Conservation (phyloP, 2,329 filamentous ascomycete species). For the Salinomyces thailandicus region DNA sequence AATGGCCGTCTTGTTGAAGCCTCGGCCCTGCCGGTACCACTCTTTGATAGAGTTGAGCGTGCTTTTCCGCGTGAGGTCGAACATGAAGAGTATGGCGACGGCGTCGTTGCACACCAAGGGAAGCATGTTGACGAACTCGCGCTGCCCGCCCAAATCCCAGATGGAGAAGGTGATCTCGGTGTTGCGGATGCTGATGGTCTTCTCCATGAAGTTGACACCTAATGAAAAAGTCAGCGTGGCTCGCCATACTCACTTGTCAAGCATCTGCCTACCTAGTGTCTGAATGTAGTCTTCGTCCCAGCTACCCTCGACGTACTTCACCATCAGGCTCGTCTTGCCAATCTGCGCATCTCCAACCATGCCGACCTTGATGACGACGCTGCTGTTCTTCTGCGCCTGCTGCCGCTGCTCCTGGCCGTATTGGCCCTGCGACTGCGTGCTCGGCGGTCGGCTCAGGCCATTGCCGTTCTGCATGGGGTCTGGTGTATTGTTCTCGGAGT, state of each 20-base stretch:
- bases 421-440: slow-evolving; percentile 21
- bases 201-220: slow-evolving; percentile 99
- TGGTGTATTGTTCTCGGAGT: slow-evolving; percentile 32
- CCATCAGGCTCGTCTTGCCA: slow-evolving; percentile 97
- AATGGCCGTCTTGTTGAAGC: slow-evolving; percentile 99
- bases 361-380: slow-evolving; percentile 96
- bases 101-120: slow-evolving; percentile 99
- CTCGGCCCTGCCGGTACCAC: slow-evolving; percentile 94
- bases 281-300: slow-evolving; percentile 99
- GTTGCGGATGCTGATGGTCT: slow-evolving; percentile 98
- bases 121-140: slow-evolving; percentile 99
- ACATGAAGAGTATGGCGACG: slow-evolving; percentile 98
- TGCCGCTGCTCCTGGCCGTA: slow-evolving; percentile 27
- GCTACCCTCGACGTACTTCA: slow-evolving; percentile 98
- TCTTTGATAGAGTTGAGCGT: slow-evolving; percentile 99
- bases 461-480: slow-evolving; percentile 25
- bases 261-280: slow-evolving; percentile 58
- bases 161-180: slow-evolving; percentile 99
- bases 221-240: background rate
- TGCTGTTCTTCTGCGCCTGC: slow-evolving; percentile 40
- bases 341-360: slow-evolving; percentile 99
- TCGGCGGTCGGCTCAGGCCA: slow-evolving; percentile 23
- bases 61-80: slow-evolving; percentile 94
- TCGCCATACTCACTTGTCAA: too few relatives aligned
- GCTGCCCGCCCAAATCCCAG: slow-evolving; percentile 95